Percentiles rank a stretch among this genome's conserved stretches.
These are phyloP conservation scores for Monilinia vaccinii-corymbosi DNA, from an alignment of 2,329 filamentous ascomycete genomes.

Conservation along the genomic window DNA sequence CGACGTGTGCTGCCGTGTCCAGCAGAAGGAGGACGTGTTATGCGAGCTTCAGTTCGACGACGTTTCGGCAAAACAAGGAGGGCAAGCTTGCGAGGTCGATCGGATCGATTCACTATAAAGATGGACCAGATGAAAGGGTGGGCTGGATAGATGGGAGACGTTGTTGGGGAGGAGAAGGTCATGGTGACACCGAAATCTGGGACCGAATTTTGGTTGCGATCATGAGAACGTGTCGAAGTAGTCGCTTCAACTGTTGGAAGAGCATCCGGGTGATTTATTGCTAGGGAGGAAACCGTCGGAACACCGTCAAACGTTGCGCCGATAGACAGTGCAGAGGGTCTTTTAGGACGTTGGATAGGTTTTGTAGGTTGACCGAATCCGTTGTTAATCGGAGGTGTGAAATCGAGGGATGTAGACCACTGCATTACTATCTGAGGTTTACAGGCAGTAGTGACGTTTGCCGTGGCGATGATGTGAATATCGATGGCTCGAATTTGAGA, in stretches of 20 bases:
- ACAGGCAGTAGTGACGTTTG: constrained; percentile 48
- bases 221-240: constrained; percentile 11
- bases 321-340: constrained; percentile 56
- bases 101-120: constrained; percentile 65
- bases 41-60: constrained; percentile 44
- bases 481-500: constrained; percentile 42
- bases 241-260: constrained; percentile 50
- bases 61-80: constrained; percentile 59
- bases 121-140: constrained; percentile 64
- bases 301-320: constrained; percentile 42
- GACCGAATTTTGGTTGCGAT: constrained; percentile 35
- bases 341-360: constrained; percentile 51
- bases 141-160: constrained; percentile 52
- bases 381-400: constrained; percentile 55
- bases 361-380: constrained; percentile 49
- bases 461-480: constrained; percentile 52
- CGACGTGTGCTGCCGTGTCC: constrained; percentile 30
- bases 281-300: constrained; percentile 47
- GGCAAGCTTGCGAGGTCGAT: constrained; percentile 56
- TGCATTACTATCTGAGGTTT: constrained; percentile 53
- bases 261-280: constrained; percentile 49
- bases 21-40: constrained; percentile 39
- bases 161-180: constrained; percentile 56
- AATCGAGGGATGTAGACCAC: constrained; percentile 63
- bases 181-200: constrained; percentile 64